Base-by-base conservation (phyloP, 192 early-diverging fungal genomes). In the Coemansia pectinata region DNA sequence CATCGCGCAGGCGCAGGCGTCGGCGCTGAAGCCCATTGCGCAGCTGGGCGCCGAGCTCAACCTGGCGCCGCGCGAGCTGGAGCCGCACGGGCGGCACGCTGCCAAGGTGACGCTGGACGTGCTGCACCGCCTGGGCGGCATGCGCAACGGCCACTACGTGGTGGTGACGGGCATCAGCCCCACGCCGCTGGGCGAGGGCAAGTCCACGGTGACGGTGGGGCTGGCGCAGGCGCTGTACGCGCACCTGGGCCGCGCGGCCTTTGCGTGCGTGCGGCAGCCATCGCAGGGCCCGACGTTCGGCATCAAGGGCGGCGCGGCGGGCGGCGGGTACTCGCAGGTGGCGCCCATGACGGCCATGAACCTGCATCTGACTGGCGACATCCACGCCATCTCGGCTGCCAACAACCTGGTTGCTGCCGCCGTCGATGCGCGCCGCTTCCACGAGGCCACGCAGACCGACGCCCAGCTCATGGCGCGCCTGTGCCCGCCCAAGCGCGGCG, bases 261-360 rank as follows among this genome's bases (percentile, higher is more conserved):
- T 98, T 84, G 96, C 96, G 10, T 98, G 96, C 86, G 96, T 99
- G 17, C 90, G 97, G 31, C 97, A 99, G 79, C 97, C 97, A n/a
- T 97, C 96, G 44, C 96, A 98, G 77, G 97, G 97, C 36, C 97
- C 97, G 23, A 99, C 97, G 5, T 98, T 99, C 76, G 97, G 97
- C 48, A 98, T 99, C 85, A 99, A 99, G 79, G 97, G 97, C 60
- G 96, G 96, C 15, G 96, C 96, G 39, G 96, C 96, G 33, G 96
- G 96, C 65, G 96, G 97, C 34, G 96, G 97, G 19, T 98, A 98
- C 83, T 93, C 96, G n/a, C 96, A 98, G 78, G 95, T 99, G 59
- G 97, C 98, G 67, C 97, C 97, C 25, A 99, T 99, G 97, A 95
- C 98, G 67, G 93, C 97, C 69, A 98, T 99, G 88, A 99, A 99